Evolutionary conservation across 2,329 filamentous ascomycete species (phyloP), one percentile per base, ranked within the genome.

Genomic region (Fusarium neocosmosporiellum): DNA sequence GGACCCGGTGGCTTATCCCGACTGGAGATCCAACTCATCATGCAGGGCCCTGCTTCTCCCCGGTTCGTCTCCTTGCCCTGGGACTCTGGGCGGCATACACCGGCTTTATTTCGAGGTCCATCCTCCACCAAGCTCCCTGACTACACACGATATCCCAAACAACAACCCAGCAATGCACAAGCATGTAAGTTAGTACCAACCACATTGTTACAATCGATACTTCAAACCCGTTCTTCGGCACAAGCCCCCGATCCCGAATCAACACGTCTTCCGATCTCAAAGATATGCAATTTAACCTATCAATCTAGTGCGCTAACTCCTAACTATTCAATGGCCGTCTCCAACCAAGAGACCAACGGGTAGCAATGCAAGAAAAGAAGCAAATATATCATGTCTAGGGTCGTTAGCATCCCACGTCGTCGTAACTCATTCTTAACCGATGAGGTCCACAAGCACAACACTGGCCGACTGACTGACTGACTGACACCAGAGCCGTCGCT

Each of bases 401-500:
- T 58, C 53, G n/a, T 63, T 57, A 33, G n/a, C 33, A 57, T 54
- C 57, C 43, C 63, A 36, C 24, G 39, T 59, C 34, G 34, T 50
- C 46, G 46, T 53, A 53, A 46, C 41, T 55, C 59, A 62, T 48
- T 54, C 62, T 54, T 57, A 29, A 54, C 24, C 57, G 22, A 58
- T 29, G 36, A 36, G 65, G 48, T 67, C 66, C 71, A 71, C 70
- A 60, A 37, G 27, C 27, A 53, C 54, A 29, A 36, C 46, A 50
- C 46, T 50, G 46, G 41, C 9, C 41, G 41, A 50, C 46, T 31
- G 46, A 50, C 46, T 31, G 46, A 50, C 46, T 50, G 20, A 29
- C 59, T 57, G 27, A 67, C 62, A 63, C 46, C 58, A 73, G 63
- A 73, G 70, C 71, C 71, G 70, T 70, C 67, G 27, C 59, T 68